Conservation (phyloP, 352 stramenopile genomes). For the Peronospora destructor region DNA sequence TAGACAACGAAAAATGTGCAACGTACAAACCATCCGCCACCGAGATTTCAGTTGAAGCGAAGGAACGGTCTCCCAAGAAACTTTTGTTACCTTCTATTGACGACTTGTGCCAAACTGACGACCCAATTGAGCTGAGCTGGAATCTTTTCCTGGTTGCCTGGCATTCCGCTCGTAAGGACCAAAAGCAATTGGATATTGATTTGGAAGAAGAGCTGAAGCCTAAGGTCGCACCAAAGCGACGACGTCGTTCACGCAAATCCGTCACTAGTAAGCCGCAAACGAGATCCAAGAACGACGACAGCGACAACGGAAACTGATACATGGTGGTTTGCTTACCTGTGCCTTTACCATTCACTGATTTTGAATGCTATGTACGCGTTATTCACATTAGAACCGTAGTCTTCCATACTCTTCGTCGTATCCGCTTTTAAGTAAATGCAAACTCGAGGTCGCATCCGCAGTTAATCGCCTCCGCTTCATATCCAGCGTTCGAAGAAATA, state of each 20-base stretch:
- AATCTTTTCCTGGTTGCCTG: slow-evolving; percentile 53
- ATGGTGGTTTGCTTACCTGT: slow-evolving; percentile 25
- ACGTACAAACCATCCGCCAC: slow-evolving; percentile 60
- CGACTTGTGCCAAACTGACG: slow-evolving; percentile 27
- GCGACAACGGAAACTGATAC: slow-evolving; percentile 32
- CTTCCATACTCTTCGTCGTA: slow-evolving; percentile 20
- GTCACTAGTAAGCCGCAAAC: slow-evolving; percentile 13
- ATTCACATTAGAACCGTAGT: slow-evolving; percentile 13
- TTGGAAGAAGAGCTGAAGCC: slow-evolving; percentile 19
- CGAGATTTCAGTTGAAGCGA: slow-evolving; percentile 21
- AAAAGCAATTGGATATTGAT: slow-evolving; percentile 67
- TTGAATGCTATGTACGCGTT: slow-evolving; percentile 4
- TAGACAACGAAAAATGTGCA: slow-evolving; percentile 77
- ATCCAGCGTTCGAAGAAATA: slow-evolving; percentile 67
- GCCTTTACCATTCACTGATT: slow-evolving; percentile 1
- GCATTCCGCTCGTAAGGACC: slow-evolving; percentile 48
- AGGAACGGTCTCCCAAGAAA: slow-evolving; percentile 20
- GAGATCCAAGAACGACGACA: slow-evolving; percentile 15
- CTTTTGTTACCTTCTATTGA: slow-evolving; percentile 30
- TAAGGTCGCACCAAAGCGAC: slow-evolving; percentile 24
- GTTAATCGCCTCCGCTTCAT: slow-evolving; percentile 28
- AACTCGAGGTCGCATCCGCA: slow-evolving; percentile 17
- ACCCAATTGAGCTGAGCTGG: slow-evolving; percentile 47
- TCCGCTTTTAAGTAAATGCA: slow-evolving; percentile 20
- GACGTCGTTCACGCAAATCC: slow-evolving; percentile 34